These are phyloP conservation scores for Arthrobotrys iridis DNA, from an alignment of 2,329 filamentous ascomycete genomes.

Conservation along the genomic window DNA sequence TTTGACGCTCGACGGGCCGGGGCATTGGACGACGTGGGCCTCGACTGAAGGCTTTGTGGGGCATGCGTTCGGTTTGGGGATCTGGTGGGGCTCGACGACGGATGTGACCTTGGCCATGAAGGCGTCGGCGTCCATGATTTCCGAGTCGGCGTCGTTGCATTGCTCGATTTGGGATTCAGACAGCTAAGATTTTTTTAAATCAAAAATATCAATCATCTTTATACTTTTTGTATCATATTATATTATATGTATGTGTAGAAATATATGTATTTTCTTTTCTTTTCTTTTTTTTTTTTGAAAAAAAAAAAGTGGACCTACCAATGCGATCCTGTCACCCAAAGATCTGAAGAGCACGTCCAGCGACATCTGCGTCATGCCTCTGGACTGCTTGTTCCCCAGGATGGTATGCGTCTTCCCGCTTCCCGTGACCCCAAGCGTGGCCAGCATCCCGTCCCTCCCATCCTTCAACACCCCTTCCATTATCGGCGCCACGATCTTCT, in stretches of 20 bases:
- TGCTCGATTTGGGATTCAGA: conserved; percentile 47
- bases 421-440: conserved; percentile 91
- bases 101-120: conserved; percentile 51
- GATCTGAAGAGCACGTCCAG: conserved; percentile 90
- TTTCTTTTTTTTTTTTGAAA: no score
- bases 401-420: conserved; percentile 99
- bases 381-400: conserved; percentile 83
- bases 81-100: conserved; percentile 40
- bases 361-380: conserved; percentile 89
- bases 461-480: conserved; percentile 80
- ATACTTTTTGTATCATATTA: no score
- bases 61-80: conserved; percentile 44
- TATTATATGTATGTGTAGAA: no score
- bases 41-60: conserved; percentile 49
- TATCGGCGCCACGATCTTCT: conserved; percentile 77
- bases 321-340: conserved; percentile 73
- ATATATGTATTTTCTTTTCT: no score
- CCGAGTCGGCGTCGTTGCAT: conserved; percentile 47
- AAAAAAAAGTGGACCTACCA: not conserved
- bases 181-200: conserved; percentile 23
- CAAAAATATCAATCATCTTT: no score
- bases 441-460: conserved; percentile 81
- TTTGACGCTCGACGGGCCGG: conserved; percentile 61
- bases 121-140: conserved; percentile 26
- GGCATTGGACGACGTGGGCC: conserved; percentile 15